Evolutionary conservation across 2,329 filamentous ascomycete species (phyloP).

Genomic region (Penicillium oxalicum): DNA sequence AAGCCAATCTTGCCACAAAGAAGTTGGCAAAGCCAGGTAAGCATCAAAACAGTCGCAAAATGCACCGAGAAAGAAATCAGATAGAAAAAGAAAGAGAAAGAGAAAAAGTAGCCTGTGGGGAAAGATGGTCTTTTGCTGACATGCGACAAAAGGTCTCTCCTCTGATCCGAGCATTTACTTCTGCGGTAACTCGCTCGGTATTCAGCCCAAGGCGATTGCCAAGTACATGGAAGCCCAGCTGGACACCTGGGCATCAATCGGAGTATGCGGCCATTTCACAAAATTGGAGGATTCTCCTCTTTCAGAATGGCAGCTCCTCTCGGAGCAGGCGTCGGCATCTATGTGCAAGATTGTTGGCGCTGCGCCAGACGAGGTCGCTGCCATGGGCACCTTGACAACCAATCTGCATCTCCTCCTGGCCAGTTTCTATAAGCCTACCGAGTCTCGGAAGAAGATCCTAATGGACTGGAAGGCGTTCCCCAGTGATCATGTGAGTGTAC

Average conservation of each 20-base stretch:
- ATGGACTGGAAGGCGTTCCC: constrained; percentile 85
- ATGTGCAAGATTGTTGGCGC: constrained; percentile 71
- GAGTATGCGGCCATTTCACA: constrained; percentile 75
- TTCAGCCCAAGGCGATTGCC: constrained; percentile 66
- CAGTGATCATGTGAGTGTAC: constrained; percentile 62
- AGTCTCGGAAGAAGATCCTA: constrained; percentile 64
- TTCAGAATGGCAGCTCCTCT: constrained; percentile 68
- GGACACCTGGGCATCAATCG: constrained; percentile 75
- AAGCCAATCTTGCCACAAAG: constrained; percentile 61
- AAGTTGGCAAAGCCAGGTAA: constrained; percentile 44
- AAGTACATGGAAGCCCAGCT: constrained; percentile 65
- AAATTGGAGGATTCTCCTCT: constrained; percentile 61
- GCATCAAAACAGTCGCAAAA: neutral
- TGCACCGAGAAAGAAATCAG: neutral
- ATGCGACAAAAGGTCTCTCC: constrained; percentile 24
- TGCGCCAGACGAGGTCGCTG: constrained; percentile 63
- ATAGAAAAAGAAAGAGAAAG: too few species aligned
- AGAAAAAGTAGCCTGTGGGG: neutral
- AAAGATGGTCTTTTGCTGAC: constrained; percentile 5
- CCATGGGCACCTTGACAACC: constrained; percentile 79
- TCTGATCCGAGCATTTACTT: constrained; percentile 59
- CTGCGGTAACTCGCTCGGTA: constrained; percentile 80
- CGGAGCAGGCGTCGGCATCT: constrained; percentile 64
- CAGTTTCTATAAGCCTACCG: constrained; percentile 69
- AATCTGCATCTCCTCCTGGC: constrained; percentile 77